Conservation (phyloP, 371 early-diverging fungal species). For the Saksenaea oblongispora region DNA sequence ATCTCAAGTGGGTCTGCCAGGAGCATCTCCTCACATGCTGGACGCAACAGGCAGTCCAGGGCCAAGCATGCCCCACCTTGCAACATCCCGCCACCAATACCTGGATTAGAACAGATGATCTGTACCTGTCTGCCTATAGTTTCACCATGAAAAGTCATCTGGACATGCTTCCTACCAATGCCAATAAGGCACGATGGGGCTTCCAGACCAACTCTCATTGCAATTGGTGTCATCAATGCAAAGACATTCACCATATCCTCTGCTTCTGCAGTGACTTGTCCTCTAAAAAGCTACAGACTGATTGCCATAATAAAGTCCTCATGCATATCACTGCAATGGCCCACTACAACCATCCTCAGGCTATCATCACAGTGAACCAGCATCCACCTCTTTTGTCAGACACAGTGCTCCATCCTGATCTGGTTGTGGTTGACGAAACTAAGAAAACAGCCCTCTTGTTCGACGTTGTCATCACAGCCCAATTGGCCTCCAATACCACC, state of each 20-base stretch:
- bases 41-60: neutral
- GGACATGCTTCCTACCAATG: neutral
- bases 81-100: constrained; percentile 5
- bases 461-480: no score
- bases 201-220: no score
- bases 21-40: neutral
- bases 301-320: neutral
- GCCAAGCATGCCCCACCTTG: neutral
- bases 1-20: neutral
- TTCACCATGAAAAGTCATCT: neutral
- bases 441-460: no score
- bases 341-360: neutral
- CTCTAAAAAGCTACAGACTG: no score
- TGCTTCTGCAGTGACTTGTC: no score
- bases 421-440: no score
- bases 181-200: neutral
- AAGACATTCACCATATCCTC: no score
- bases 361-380: no score
- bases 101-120: neutral
- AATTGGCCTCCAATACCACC: no score
- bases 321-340: neutral
- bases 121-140: neutral
- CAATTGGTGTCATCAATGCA: no score
- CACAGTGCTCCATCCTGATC: no score
- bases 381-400: no score